Conservation (phyloP, 2,329 filamentous ascomycete genomes). For the Reticulascus tulasneorum region DNA sequence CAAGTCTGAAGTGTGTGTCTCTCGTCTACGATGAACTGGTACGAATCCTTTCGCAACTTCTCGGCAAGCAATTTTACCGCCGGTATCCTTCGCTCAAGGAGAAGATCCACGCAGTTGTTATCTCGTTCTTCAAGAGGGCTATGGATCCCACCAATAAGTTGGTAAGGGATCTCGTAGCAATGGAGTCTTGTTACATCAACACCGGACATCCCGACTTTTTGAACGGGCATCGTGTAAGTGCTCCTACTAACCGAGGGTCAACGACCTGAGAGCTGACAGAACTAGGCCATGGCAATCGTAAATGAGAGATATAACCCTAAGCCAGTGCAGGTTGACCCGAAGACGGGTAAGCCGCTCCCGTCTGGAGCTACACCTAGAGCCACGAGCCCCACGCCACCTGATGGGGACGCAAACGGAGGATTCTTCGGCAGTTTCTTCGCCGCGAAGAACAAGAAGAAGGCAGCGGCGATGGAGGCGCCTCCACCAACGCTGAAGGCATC, state of each 20-base stretch:
- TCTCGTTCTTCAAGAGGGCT: constrained; percentile 93
- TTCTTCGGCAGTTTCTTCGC: constrained; percentile 99
- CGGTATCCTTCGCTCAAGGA: constrained; percentile 94
- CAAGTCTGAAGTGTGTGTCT: constrained; percentile 94
- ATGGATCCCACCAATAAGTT: constrained; percentile 99
- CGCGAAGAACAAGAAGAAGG: constrained; percentile 99
- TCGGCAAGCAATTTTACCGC: constrained; percentile 85
- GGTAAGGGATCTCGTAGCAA: constrained; percentile 84
- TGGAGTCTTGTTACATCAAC: constrained; percentile 98
- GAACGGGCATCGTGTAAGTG: constrained; percentile 81
- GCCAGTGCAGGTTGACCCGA: constrained; percentile 93
- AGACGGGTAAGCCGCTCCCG: constrained; percentile 92
- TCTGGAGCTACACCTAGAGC: constrained; percentile 66
- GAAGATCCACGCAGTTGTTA: constrained; percentile 91
- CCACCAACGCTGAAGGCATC: constrained; percentile 91
- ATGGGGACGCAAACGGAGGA: constrained; percentile 59
- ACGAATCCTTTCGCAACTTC: constrained; percentile 84
- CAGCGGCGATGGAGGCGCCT: constrained; percentile 97
- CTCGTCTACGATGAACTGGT: constrained; percentile 97
- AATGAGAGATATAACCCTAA: constrained; percentile 87
- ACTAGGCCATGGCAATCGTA: constrained; percentile 96
- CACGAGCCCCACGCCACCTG: constrained; percentile 66
- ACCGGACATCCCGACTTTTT: constrained; percentile 97
- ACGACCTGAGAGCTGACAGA: not conserved
- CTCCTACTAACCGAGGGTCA: not conserved